Conservation (phyloP, 2,329 filamentous ascomycete genomes). For the Pseudonectria buxi region DNA sequence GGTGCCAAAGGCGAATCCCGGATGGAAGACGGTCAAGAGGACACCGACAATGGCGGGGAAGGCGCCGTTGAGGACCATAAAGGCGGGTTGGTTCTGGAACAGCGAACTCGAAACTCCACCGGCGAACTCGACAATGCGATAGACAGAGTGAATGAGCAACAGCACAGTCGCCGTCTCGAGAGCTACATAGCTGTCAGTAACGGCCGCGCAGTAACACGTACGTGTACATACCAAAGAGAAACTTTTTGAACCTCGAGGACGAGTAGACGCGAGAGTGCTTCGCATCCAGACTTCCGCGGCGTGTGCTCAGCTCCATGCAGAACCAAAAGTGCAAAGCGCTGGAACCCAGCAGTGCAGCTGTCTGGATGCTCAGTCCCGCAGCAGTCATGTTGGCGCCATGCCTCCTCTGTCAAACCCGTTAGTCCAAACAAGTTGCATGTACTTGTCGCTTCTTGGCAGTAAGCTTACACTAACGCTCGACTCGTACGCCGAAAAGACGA, state of each 20-base stretch:
- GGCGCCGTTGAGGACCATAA: slow-evolving; percentile 35
- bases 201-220: not conserved
- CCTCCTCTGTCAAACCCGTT: slow-evolving; percentile 20
- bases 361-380: slow-evolving; percentile 39
- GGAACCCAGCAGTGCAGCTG: slow-evolving; percentile 33
- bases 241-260: slow-evolving; percentile 35
- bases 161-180: slow-evolving; percentile 31
- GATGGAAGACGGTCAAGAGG: slow-evolving; percentile 31
- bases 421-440: slow-evolving; percentile 2
- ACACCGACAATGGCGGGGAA: slow-evolving; percentile 31
- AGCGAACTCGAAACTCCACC: slow-evolving; percentile 28
- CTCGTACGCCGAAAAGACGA: slow-evolving; percentile 32
- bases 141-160: slow-evolving; percentile 35
- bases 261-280: slow-evolving; percentile 34
- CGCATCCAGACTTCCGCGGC: slow-evolving; percentile 31
- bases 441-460: not conserved
- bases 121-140: slow-evolving; percentile 34
- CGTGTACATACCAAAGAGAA: slow-evolving; percentile 36
- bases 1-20: slow-evolving; percentile 32
- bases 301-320: slow-evolving; percentile 30
- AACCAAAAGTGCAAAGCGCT: slow-evolving; percentile 35
- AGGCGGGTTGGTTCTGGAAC: slow-evolving; percentile 32
- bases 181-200: slow-evolving; percentile 22
- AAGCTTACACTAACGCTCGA: slow-evolving; percentile 30
- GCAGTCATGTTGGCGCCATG: slow-evolving; percentile 34